Percentiles rank a stretch among this genome's conserved stretches.
Evolutionary conservation across 495 filamentous ascomycete species (phyloP).

Genomic region (Trichocladium antarcticum): DNA sequence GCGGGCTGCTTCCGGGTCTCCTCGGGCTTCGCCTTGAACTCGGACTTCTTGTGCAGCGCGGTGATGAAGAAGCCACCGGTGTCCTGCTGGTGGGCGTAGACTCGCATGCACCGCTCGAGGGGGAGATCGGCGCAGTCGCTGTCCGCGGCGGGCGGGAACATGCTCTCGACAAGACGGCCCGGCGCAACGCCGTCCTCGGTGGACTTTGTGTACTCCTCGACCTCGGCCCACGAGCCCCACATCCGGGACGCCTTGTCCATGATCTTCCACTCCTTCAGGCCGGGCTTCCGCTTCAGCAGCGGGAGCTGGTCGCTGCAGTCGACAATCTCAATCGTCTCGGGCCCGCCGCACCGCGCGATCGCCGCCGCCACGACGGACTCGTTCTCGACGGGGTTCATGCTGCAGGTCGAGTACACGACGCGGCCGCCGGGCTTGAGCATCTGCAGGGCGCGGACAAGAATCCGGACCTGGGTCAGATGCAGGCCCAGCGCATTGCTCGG

Average conservation of each 20-base stretch:
- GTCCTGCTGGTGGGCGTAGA: constrained; percentile 92
- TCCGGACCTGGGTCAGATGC: constrained; percentile 72
- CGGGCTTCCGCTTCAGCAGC: constrained; percentile 59
- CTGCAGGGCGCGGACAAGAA: constrained; percentile 84
- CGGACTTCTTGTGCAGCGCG: constrained; percentile 78
- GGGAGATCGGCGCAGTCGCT: constrained; percentile 51
- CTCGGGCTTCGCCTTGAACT: constrained; percentile 78
- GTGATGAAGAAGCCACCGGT: constrained; percentile 97
- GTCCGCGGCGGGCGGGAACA: constrained; percentile 61
- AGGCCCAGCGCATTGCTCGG: constrained; percentile 75
- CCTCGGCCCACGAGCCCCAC: constrained; percentile 67
- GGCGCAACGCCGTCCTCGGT: constrained; percentile 42
- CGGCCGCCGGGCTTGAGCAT: constrained; percentile 92
- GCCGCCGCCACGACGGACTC: constrained; percentile 79
- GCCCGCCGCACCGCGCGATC: constrained; percentile 81
- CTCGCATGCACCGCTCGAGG: constrained; percentile 77
- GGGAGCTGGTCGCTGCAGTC: constrained; percentile 71
- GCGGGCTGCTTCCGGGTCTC: constrained; percentile 43
- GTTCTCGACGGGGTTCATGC: constrained; percentile 95
- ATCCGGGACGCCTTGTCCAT: constrained; percentile 71
- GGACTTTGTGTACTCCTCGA: constrained; percentile 51
- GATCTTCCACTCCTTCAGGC: constrained; percentile 70
- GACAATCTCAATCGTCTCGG: constrained; percentile 67
- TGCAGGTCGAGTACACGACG: constrained; percentile 95
- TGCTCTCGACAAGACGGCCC: constrained; percentile 57